Evolutionary conservation across 495 filamentous ascomycete genomes (phyloP).

Genomic region (Astrocystis sublimbata): DNA sequence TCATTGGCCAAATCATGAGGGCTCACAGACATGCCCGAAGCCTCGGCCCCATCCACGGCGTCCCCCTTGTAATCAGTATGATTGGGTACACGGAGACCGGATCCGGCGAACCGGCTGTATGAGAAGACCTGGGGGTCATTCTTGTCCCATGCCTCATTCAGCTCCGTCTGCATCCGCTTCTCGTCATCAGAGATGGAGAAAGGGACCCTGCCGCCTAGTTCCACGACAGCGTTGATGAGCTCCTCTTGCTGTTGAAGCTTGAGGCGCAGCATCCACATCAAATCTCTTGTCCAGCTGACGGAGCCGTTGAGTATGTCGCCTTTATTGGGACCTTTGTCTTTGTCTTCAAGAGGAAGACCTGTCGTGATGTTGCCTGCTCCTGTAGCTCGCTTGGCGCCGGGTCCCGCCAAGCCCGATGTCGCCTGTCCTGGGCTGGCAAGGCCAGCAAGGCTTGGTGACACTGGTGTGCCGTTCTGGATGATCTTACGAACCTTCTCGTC

Average conservation of each 20-base stretch:
- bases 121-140: conserved; percentile 69
- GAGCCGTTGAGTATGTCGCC: conserved; percentile 97
- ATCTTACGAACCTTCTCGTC: conserved; percentile 97
- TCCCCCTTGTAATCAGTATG: conserved; percentile 92
- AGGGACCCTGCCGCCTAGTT: conserved; percentile 70
- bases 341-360: conserved; percentile 89
- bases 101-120: conserved; percentile 83
- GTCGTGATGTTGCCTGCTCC: conserved; percentile 84
- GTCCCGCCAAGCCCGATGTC: conserved; percentile 84
- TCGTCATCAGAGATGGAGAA: conserved; percentile 91
- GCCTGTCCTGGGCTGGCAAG: conserved; percentile 67
- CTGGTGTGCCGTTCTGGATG: conserved; percentile 81
- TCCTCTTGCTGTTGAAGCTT: conserved; percentile 89
- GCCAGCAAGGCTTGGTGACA: conserved; percentile 74
- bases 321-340: conserved; percentile 98
- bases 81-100: conserved; percentile 84
- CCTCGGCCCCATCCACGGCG: conserved; percentile 51
- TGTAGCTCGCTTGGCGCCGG: conserved; percentile 75
- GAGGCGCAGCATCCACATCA: conserved; percentile 92
- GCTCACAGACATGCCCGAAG: conserved; percentile 57
- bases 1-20: conserved; percentile 62
- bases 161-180: conserved; percentile 88
- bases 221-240: conserved; percentile 69
- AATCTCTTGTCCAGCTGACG: conserved; percentile 92
- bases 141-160: conserved; percentile 78